Evolutionary conservation across 2,329 filamentous ascomycete species (phyloP).

Genomic region (Parasarocladium wereldwijsianum): DNA sequence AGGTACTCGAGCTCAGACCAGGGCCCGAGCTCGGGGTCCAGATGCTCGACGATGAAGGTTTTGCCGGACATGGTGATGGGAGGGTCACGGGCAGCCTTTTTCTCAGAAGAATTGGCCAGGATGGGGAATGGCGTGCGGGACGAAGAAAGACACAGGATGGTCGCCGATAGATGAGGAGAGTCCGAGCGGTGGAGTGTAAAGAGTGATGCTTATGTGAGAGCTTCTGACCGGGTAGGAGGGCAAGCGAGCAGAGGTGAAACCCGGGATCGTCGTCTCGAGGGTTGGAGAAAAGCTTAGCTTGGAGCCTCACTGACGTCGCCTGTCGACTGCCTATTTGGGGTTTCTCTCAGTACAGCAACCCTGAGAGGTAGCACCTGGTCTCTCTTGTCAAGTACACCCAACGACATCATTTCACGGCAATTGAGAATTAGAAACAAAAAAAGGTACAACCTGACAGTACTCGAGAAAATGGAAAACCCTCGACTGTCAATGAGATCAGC

Average conservation of each 20-base stretch:
- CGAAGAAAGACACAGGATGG: conserved; percentile 1
- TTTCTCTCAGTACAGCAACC: too few species aligned
- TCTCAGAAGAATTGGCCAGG: not conserved
- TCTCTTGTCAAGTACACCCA: too few species aligned
- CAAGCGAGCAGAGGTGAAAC: conserved; percentile 1
- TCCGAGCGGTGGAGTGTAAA: too few species aligned
- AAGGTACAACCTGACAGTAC: too few species aligned
- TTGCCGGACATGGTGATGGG: conserved; percentile 32
- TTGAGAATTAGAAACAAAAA: too few species aligned
- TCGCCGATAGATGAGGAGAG: too few species aligned
- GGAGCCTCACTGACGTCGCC: conserved; percentile 1
- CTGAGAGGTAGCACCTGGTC: too few species aligned
- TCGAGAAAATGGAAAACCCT: too few species aligned
- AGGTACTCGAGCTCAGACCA: conserved; percentile 94
- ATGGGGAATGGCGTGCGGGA: conserved; percentile 1
- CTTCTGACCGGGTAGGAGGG: conserved; percentile 1
- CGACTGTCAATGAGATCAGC: too few species aligned
- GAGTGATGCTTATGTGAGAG: too few species aligned
- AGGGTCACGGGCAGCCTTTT: not conserved
- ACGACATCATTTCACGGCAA: too few species aligned
- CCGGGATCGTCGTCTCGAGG: conserved; percentile 1
- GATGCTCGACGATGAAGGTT: conserved; percentile 89
- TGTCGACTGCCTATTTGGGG: too few species aligned
- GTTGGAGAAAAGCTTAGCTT: conserved; percentile 4
- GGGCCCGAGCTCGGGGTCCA: conserved; percentile 82